These are phyloP conservation scores for Escovopsis sp. DNA, from an alignment of 2,329 filamentous ascomycete genomes.

Conservation along the genomic window DNA sequence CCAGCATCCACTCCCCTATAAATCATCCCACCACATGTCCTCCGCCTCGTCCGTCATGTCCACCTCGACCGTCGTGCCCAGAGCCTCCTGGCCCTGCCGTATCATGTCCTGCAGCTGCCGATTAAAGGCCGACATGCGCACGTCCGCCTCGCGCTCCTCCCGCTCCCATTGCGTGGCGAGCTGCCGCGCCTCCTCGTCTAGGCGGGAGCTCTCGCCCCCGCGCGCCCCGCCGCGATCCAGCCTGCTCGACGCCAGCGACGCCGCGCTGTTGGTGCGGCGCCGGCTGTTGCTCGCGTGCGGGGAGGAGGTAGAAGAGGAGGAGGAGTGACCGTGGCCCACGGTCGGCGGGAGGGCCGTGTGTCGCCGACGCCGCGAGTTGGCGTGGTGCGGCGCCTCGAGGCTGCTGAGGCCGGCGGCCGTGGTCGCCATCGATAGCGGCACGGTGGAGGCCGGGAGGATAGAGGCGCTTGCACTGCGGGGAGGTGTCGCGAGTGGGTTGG, in stretches of 20 bases:
- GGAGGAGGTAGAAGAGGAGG: no score
- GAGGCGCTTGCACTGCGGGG: no score
- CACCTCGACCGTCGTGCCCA: conserved; percentile 60
- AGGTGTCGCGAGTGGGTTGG: no score
- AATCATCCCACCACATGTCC: neutral
- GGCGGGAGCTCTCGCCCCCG: conserved; percentile 28
- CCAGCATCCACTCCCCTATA: no score
- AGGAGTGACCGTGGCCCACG: neutral
- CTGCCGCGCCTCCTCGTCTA: conserved; percentile 53
- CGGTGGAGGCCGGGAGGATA: neutral
- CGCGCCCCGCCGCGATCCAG: conserved; percentile 15
- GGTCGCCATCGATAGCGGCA: neutral
- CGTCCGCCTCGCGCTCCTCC: conserved; percentile 65
- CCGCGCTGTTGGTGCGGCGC: neutral
- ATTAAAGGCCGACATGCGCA: conserved; percentile 66
- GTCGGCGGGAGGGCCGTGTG: conserved; percentile 2
- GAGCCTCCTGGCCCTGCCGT: conserved; percentile 68
- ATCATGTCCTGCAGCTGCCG: conserved; percentile 74
- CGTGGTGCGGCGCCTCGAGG: conserved; percentile 3
- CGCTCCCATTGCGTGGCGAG: conserved; percentile 56
- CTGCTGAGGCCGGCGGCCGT: conserved; percentile 7
- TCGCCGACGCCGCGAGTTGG: conserved; percentile 7
- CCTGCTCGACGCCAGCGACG: conserved; percentile 27
- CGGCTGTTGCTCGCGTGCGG: neutral
- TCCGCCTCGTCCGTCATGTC: conserved; percentile 24